Evolutionary conservation across 1,139 yeast species (phyloP), one percentile per base, ranked within the genome.

Genomic region (Yamadazyma dendronema): DNA sequence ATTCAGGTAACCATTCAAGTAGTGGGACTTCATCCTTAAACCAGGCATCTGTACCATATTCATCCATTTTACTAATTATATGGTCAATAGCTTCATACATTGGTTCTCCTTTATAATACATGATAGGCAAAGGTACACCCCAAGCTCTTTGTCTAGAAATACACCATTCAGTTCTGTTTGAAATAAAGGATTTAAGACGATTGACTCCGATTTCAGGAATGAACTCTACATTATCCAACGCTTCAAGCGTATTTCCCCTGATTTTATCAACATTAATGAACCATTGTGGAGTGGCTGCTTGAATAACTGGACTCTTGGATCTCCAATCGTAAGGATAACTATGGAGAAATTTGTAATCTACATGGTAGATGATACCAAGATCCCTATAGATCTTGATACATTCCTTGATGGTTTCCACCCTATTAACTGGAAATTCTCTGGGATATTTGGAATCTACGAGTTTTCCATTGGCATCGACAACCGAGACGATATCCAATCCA

Each of bases 241-340:
- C 79, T 17, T 68, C 58, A 3, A 78, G 54, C 0, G 97, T 89
- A 8, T 65, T 52, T 0, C 65, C 65, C 51, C 87, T 89, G 39
- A 90, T 81, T 40, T 76, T 74, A 26, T 81, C 85, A 21, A 92
- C 84, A 56, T 90, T 87, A 4, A 95, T 87, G 62, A 92, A 92
- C 94, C 97, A 92, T 59, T 92, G 99, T 0, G 97, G 94, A 0
- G 98, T 92, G 0, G 98, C 83, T 40, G 97, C 72, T 46, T 92
- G 89, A 37, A 92, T 82, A n/a, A 94, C 90, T 0, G 98, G 98
- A 32, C 84, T 84, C 54, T 89, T 89, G 3, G 96, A 86, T 51
- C 98, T 76, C 98, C 98, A 92, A 56, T 94, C 98, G 53, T 87
- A 89, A 0, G 98, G 98, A 50, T 90, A 92, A 2, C 94, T 87